Evolutionary conservation across 805 yeast species (phyloP).

Genomic region (Lipomyces lipofer): DNA sequence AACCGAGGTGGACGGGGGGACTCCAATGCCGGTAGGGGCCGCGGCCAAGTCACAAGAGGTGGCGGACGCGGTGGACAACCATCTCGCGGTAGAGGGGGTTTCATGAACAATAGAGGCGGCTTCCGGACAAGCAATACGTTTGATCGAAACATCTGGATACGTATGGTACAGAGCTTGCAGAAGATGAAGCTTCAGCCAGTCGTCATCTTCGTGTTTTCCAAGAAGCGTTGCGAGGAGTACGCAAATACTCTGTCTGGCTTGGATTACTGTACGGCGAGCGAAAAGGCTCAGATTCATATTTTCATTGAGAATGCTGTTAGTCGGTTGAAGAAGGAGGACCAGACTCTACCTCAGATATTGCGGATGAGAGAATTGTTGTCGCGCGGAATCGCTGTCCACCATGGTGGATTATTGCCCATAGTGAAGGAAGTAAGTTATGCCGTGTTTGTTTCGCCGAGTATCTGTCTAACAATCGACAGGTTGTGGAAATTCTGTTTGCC

Average conservation of each 20-base stretch:
- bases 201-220: slow-evolving; percentile 89
- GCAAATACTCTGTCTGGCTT: slow-evolving; percentile 74
- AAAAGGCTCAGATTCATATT: slow-evolving; percentile 89
- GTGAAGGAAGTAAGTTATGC: slow-evolving; percentile 60
- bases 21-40: slow-evolving; percentile 30
- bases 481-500: slow-evolving; percentile 88
- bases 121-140: slow-evolving; percentile 61
- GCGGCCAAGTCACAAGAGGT: slow-evolving; percentile 39
- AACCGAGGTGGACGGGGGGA: slow-evolving; percentile 42
- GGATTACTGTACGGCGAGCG: slow-evolving; percentile 80
- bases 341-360: slow-evolving; percentile 88
- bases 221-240: slow-evolving; percentile 89
- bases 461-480: slow-evolving; percentile 28
- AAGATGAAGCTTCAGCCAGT: slow-evolving; percentile 78
- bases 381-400: slow-evolving; percentile 94
- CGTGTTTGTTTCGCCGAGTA: neutral
- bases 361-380: slow-evolving; percentile 78
- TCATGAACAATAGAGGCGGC: slow-evolving; percentile 39
- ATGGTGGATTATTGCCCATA: slow-evolving; percentile 89
- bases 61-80: slow-evolving; percentile 40
- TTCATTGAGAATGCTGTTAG: slow-evolving; percentile 87
- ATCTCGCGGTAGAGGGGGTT: slow-evolving; percentile 47
- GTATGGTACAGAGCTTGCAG: slow-evolving; percentile 68
- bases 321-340: slow-evolving; percentile 84
- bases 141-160: slow-evolving; percentile 74